Conservation (phyloP, 306 rosid genomes). For the Potentilla sterilis region DNA sequence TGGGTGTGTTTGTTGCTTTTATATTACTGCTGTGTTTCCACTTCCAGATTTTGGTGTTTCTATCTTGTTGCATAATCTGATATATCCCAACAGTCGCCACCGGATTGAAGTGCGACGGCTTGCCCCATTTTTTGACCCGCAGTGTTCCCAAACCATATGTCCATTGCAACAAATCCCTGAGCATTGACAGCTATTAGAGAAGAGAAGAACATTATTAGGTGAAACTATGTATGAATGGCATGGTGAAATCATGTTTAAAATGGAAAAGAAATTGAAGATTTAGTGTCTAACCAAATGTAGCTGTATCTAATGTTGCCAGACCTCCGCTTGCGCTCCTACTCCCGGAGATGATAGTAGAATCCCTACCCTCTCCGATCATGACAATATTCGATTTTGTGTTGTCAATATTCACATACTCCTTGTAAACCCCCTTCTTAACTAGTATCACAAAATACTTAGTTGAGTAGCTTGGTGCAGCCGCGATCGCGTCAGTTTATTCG, state of each 20-base stretch:
- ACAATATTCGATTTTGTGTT: conserved; percentile 2
- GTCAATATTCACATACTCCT: conserved; percentile 11
- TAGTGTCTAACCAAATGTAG: conserved; percentile 24
- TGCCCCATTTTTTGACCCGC: neutral
- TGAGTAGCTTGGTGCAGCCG: neutral
- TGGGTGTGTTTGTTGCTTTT: too few relatives aligned
- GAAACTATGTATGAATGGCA: too few relatives aligned
- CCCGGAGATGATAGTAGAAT: conserved; percentile 3
- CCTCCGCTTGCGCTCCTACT: neutral
- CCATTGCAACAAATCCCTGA: conserved; percentile 13
- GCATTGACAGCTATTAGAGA: neutral
- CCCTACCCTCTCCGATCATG: conserved; percentile 23
- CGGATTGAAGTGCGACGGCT: conserved; percentile 7
- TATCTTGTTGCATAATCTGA: too few relatives aligned
- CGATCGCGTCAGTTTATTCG: conserved; percentile 13
- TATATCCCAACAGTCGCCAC: too few relatives aligned
- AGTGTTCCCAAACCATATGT: conserved; percentile 7
- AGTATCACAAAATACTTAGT: neutral
- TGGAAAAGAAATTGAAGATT: too few relatives aligned
- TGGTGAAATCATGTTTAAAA: too few relatives aligned
- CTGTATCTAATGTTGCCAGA: neutral
- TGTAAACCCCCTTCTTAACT: conserved; percentile 13
- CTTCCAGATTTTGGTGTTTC: too few relatives aligned
- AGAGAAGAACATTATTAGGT: neutral
- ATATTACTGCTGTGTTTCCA: too few relatives aligned